phyloP scores from a whole-genome alignment of 177 flowering plant species.

The Telopea speciosissima region DNA sequence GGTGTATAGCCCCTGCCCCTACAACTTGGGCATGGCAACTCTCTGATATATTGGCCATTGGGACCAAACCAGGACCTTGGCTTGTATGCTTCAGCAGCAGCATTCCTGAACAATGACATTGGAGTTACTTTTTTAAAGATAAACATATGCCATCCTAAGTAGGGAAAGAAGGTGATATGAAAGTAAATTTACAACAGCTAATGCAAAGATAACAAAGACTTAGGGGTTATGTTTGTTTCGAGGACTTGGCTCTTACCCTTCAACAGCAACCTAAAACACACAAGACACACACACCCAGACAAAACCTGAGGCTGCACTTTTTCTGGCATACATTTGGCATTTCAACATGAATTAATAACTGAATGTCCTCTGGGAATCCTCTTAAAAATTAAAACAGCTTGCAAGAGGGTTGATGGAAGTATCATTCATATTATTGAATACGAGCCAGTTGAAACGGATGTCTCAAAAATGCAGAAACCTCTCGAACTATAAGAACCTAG shows the following conservation, averaged over 20 bases:
- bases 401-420: background rate
- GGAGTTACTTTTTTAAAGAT: background rate
- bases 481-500: background rate
- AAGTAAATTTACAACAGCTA: background rate
- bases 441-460: background rate
- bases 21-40: slow-evolving; percentile 94
- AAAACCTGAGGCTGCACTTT: too few species aligned
- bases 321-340: too few species aligned
- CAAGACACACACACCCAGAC: too few species aligned
- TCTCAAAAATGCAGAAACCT: background rate
- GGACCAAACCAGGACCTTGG: slow-evolving; percentile 96
- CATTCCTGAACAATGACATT: slow-evolving; percentile 34
- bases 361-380: too few species aligned
- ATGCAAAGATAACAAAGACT: background rate
- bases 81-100: slow-evolving; percentile 25
- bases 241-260: too few species aligned
- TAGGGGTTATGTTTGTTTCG: background rate
- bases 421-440: background rate
- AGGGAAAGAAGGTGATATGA: background rate
- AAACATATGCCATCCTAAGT: background rate
- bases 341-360: too few species aligned
- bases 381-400: too few species aligned
- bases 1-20: slow-evolving; percentile 94
- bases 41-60: slow-evolving; percentile 90
- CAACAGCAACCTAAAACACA: too few species aligned